Conservation (phyloP, 2,329 filamentous ascomycete genomes). For the Plectosphaerella cucumerina region DNA sequence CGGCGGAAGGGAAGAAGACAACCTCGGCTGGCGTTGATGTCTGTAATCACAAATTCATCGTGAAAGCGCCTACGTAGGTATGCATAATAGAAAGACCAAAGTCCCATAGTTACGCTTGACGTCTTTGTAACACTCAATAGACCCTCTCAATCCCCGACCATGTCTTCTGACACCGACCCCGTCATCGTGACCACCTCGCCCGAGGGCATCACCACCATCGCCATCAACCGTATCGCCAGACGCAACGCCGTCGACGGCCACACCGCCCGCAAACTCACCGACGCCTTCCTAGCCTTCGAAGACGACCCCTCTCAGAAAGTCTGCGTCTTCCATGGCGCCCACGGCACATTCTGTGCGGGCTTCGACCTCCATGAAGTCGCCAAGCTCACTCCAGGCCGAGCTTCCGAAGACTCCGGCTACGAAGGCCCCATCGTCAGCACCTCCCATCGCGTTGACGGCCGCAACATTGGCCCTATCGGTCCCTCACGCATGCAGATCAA, state of each 20-base stretch:
- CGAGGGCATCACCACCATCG: slow-evolving; percentile 48
- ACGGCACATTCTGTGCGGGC: slow-evolving; percentile 48
- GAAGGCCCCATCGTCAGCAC: slow-evolving; percentile 4
- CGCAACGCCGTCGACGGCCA: slow-evolving; percentile 48
- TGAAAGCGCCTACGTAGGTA: too few species aligned
- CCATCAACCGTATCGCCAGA: slow-evolving; percentile 44
- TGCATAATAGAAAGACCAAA: too few species aligned
- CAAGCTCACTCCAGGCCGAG: slow-evolving; percentile 31
- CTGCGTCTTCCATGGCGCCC: slow-evolving; percentile 42
- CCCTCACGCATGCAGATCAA: slow-evolving; percentile 43
- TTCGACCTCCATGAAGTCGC: slow-evolving; percentile 46
- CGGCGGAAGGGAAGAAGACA: too few species aligned
- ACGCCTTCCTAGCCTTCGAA: slow-evolving; percentile 45
- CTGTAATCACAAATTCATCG: too few species aligned
- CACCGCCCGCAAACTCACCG: slow-evolving; percentile 42
- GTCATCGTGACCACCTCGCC: slow-evolving; percentile 14
- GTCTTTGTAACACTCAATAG: too few species aligned
- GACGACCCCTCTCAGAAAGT: slow-evolving; percentile 45
- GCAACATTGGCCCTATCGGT: slow-evolving; percentile 41
- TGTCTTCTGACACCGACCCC: slow-evolving; percentile 1
- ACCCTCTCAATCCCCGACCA: too few species aligned
- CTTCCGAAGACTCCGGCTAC: slow-evolving; percentile 4
- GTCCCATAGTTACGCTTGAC: too few species aligned
- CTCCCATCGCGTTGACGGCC: slow-evolving; percentile 12
- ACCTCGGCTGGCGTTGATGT: too few species aligned